A percentile compares a stretch with the other conserved stretches of the same genome.
phyloP scores from a whole-genome alignment of 2,329 filamentous ascomycete species.

The Niveomyces coronatus region DNA sequence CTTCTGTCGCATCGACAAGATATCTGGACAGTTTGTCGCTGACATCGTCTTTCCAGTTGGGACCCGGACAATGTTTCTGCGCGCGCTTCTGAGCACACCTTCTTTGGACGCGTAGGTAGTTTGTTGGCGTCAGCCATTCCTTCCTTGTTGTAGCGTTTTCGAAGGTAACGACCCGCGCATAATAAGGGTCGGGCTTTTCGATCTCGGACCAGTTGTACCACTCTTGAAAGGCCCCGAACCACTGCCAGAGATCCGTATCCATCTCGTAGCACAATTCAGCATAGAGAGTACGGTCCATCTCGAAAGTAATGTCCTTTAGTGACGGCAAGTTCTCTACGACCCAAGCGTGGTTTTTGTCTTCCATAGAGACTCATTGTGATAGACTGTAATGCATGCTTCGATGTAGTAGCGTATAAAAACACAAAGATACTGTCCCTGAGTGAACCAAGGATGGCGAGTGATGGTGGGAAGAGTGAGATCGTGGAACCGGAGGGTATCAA shows the following conservation, averaged over 20 bases:
- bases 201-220: conserved; percentile 1
- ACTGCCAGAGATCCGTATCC: background rate
- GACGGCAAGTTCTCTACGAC: background rate
- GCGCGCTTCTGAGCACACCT: background rate
- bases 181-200: background rate
- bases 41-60: conserved; percentile 3
- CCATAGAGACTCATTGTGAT: background rate
- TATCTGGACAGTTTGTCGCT: background rate
- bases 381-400: background rate
- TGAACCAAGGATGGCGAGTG: conserved; percentile 6
- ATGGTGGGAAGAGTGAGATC: background rate
- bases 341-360: background rate
- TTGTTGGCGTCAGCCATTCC: conserved; percentile 3
- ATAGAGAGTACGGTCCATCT: background rate
- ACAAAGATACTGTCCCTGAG: background rate
- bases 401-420: background rate
- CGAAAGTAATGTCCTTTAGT: conserved; percentile 1
- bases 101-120: conserved; percentile 4
- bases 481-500: conserved; percentile 1
- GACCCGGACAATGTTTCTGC: background rate
- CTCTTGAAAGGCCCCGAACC: conserved; percentile 1
- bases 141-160: background rate
- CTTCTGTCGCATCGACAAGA: conserved; percentile 1
- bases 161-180: conserved; percentile 1
- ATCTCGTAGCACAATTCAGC: background rate